Conservation (phyloP, 257 asterid genomes). For the Handroanthus guayacan region DNA sequence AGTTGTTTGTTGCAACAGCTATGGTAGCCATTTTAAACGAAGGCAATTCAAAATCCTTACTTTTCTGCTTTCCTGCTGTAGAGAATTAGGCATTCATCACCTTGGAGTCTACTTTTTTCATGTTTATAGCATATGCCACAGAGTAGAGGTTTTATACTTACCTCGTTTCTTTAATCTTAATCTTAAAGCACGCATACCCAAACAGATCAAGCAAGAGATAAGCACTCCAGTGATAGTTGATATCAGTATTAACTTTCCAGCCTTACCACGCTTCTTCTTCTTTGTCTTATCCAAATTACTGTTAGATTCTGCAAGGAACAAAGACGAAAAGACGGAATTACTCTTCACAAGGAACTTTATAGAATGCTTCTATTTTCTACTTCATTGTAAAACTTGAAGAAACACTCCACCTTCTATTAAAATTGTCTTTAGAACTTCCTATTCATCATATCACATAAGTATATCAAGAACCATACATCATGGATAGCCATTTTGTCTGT, state of each 20-base stretch:
- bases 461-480: no score
- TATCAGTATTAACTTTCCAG: constrained; percentile 24
- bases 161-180: constrained; percentile 34
- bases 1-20: constrained; percentile 47
- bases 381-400: no score
- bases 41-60: constrained; percentile 46
- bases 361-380: no score
- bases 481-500: no score
- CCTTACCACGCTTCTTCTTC: constrained; percentile 7
- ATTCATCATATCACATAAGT: no score
- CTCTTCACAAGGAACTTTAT: not conserved
- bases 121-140: not conserved
- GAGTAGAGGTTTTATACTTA: not conserved
- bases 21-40: constrained; percentile 38
- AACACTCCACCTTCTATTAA: no score
- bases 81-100: not conserved
- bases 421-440: no score
- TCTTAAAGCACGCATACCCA: not conserved
- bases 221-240: constrained; percentile 31
- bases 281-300: not conserved
- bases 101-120: not conserved
- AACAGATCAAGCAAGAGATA: constrained; percentile 17
- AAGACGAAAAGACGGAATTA: not conserved
- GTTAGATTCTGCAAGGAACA: constrained; percentile 7
- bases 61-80: constrained; percentile 20